A percentile compares a stretch with the other conserved stretches of the same genome.
phyloP scores from a whole-genome alignment of 176 grass and related monocot species.

The Oryza glaberrima region DNA sequence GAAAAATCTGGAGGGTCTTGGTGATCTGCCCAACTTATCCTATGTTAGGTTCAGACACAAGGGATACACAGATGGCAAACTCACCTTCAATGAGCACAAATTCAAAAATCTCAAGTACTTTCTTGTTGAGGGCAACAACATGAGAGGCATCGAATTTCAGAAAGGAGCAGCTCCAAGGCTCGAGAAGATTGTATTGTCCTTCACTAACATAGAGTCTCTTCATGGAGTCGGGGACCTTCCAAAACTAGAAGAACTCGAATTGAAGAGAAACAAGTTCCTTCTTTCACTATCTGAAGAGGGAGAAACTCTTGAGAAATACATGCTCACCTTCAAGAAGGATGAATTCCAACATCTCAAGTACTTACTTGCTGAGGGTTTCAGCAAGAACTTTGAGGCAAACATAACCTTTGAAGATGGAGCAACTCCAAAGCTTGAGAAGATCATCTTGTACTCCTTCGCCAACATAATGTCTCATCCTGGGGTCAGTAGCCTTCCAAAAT shows the following conservation, averaged over 20 bases:
- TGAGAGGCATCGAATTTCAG: background rate
- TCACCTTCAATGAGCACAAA: background rate
- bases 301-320: no score
- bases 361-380: background rate
- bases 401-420: background rate
- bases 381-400: background rate
- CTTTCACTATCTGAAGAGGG: no score
- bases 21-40: background rate
- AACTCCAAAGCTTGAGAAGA: background rate
- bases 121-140: constrained; percentile 1
- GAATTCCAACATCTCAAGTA: background rate
- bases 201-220: background rate
- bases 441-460: background rate
- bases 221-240: no score
- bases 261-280: no score
- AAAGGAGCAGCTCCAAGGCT: background rate
- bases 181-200: constrained; percentile 3
- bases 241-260: no score
- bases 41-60: background rate
- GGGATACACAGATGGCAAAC: background rate
- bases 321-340: background rate
- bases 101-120: constrained; percentile 15
- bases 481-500: background rate
- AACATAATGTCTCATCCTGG: background rate
- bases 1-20: background rate